Evolutionary conservation across 192 early-diverging fungal species (phyloP).

Genomic region (Backusella mclennaniae): DNA sequence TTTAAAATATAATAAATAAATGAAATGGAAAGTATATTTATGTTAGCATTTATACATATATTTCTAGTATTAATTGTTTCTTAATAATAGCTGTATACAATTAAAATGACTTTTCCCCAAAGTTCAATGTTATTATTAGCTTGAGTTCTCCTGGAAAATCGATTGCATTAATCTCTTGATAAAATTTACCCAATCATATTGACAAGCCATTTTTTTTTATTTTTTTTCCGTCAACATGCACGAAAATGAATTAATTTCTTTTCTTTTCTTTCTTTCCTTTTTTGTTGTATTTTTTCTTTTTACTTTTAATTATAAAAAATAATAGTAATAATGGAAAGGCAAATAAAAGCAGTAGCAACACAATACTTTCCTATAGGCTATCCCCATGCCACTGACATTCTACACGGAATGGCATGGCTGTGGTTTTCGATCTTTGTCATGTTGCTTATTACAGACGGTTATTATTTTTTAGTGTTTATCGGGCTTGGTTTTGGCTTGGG

Average conservation of each 20-base stretch:
- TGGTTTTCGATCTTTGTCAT: neutral
- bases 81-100: no score
- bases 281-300: neutral
- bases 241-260: neutral
- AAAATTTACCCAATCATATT: neutral
- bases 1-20: no score
- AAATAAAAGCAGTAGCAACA: neutral
- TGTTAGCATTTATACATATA: no score
- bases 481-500: constrained; percentile 9
- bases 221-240: neutral
- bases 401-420: neutral
- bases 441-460: constrained; percentile 8
- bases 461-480: constrained; percentile 5
- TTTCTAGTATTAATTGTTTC: no score
- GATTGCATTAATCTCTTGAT: neutral
- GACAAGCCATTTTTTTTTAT: neutral
- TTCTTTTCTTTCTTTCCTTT: neutral
- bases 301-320: neutral
- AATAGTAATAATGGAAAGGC: neutral
- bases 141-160: neutral
- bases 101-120: no score
- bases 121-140: no score
- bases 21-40: no score
- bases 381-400: neutral
- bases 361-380: neutral